Conservation (phyloP, 2,329 filamentous ascomycete species). For the Phyllosticta citribraziliensis region DNA sequence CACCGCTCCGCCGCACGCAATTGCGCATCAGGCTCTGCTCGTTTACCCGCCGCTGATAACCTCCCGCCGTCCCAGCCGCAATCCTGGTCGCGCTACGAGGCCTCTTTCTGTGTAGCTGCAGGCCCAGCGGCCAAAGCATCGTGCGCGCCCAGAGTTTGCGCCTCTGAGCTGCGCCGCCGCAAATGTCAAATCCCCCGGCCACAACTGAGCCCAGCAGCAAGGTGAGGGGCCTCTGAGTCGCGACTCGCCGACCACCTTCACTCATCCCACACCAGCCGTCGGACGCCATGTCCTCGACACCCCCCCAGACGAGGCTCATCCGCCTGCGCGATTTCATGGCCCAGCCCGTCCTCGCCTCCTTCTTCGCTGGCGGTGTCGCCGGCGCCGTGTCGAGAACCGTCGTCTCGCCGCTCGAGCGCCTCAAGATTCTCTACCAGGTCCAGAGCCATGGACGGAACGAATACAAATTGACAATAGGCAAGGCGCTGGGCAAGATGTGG, state of each 20-base stretch:
- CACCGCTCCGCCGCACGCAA: not conserved
- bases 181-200: slow-evolving; percentile 9
- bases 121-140: not conserved
- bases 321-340: slow-evolving; percentile 42
- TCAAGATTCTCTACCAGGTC: slow-evolving; percentile 97
- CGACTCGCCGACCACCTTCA: not conserved
- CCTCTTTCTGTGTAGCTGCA: not conserved
- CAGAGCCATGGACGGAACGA: slow-evolving; percentile 84
- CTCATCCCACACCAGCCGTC: slow-evolving; percentile 7
- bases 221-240: slow-evolving; percentile 5
- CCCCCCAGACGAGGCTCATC: slow-evolving; percentile 9
- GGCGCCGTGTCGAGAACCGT: slow-evolving; percentile 97
- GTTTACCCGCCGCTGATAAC: not conserved
- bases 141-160: not conserved
- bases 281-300: slow-evolving; percentile 9
- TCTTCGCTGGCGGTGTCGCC: slow-evolving; percentile 86
- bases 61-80: not conserved
- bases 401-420: slow-evolving; percentile 85
- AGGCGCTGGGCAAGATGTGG: slow-evolving; percentile 92
- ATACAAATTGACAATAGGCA: slow-evolving; percentile 84
- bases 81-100: slow-evolving; percentile 4
- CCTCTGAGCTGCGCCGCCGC: slow-evolving; percentile 4
- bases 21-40: not conserved
- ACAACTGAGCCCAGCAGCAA: slow-evolving; percentile 1
- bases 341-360: slow-evolving; percentile 80